A percentile compares a stretch with the other conserved stretches of the same genome.
These are phyloP conservation scores for Coniochaeta sp. DNA, from an alignment of 2,329 filamentous ascomycete species.

Conservation along the genomic window DNA sequence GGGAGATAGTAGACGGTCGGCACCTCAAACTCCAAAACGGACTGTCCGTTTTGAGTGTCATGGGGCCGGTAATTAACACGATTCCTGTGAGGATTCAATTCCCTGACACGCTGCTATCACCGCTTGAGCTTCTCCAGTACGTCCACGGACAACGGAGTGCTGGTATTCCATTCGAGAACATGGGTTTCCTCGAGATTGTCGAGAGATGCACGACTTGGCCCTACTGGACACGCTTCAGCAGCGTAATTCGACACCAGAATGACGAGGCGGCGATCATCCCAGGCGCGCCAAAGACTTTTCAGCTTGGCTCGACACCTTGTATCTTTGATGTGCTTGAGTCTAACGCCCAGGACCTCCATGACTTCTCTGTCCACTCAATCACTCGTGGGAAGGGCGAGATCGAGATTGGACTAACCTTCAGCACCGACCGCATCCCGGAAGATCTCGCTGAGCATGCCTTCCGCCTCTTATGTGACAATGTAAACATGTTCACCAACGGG, in stretches of 20 bases:
- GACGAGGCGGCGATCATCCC: constrained; percentile 27
- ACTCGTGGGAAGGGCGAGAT: constrained; percentile 26
- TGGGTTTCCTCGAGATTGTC: constrained; percentile 44
- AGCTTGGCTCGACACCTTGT: constrained; percentile 36
- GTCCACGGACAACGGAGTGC: constrained; percentile 41
- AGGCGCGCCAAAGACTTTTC: constrained; percentile 28
- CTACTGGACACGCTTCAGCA: constrained; percentile 45
- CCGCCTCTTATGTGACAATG: constrained; percentile 34
- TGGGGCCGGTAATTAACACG: constrained; percentile 36
- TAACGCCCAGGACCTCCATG: constrained; percentile 30
- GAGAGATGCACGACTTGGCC: constrained; percentile 47
- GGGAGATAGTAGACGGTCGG: constrained; percentile 42
- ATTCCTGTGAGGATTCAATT: constrained; percentile 42
- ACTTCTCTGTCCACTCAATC: constrained; percentile 37
- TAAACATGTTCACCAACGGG: constrained; percentile 36
- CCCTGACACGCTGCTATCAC: constrained; percentile 32
- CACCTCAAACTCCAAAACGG: constrained; percentile 31
- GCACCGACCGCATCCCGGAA: constrained; percentile 32
- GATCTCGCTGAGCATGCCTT: constrained; percentile 36
- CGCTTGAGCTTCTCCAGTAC: constrained; percentile 38
- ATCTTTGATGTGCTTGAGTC: constrained; percentile 33
- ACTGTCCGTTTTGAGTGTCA: constrained; percentile 48
- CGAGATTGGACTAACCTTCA: constrained; percentile 36
- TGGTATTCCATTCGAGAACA: constrained; percentile 39
- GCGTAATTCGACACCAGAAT: constrained; percentile 43